These are phyloP conservation scores for Iberis amara DNA, from an alignment of 441 rosid genomes.

Conservation along the genomic window DNA sequence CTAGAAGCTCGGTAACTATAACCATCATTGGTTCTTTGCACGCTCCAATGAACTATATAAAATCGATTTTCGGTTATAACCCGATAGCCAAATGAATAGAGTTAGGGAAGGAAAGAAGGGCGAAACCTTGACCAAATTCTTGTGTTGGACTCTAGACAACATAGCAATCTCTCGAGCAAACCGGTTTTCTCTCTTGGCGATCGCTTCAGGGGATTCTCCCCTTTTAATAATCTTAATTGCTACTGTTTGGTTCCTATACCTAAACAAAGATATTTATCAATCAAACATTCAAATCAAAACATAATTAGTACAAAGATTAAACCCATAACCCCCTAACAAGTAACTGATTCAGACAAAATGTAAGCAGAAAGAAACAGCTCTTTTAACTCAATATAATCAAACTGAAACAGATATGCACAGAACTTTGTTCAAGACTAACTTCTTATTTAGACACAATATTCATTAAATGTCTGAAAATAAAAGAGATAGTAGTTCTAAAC, in stretches of 20 bases:
- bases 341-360: too few species aligned
- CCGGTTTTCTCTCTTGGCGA: constrained; percentile 66
- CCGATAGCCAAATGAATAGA: neutral
- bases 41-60: constrained; percentile 76
- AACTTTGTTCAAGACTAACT: constrained; percentile 1
- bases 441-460: too few species aligned
- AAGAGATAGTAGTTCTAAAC: neutral
- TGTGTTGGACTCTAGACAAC: constrained; percentile 88
- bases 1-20: constrained; percentile 82
- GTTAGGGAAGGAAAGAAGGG: neutral
- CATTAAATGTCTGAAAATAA: neutral
- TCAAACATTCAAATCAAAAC: neutral
- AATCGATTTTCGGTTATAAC: neutral
- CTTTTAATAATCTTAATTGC: constrained; percentile 70
- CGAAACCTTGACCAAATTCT: constrained; percentile 75
- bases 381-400: too few species aligned
- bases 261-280: constrained; percentile 27
- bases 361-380: too few species aligned
- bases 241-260: constrained; percentile 75
- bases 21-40: constrained; percentile 94
- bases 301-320: too few species aligned
- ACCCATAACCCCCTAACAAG: too few species aligned
- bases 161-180: constrained; percentile 82
- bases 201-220: constrained; percentile 78
- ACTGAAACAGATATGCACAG: neutral